Percentiles rank a stretch among this genome's conserved stretches.
phyloP scores from a whole-genome alignment of 129 eudicot species.

The Flaveria linearis region DNA sequence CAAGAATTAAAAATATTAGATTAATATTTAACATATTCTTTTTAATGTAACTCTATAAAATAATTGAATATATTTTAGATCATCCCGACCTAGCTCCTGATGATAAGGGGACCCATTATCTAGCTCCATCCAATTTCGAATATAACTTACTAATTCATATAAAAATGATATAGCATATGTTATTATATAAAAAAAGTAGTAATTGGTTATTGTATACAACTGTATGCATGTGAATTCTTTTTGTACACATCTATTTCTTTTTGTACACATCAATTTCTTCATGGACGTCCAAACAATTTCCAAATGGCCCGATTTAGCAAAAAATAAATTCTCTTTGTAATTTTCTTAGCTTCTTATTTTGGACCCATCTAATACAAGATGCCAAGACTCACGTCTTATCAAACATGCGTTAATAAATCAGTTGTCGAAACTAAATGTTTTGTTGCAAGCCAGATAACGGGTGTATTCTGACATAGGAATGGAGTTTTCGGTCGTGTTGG shows the following conservation, averaged over 20 bases:
- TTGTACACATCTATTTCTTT: constrained; percentile 4
- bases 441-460: no score
- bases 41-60: no score
- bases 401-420: neutral
- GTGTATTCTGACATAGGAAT: no score
- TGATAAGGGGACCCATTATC: no score
- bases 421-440: neutral
- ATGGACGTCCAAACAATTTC: neutral
- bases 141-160: neutral
- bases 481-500: no score
- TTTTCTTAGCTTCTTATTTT: neutral
- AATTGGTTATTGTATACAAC: neutral
- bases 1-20: no score
- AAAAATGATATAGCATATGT: neutral
- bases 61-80: no score
- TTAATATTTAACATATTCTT: no score
- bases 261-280: neutral
- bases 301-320: neutral
- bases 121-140: neutral
- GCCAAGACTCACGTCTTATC: neutral
- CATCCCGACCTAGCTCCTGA: no score
- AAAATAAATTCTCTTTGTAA: neutral
- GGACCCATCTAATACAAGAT: neutral
- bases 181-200: neutral
- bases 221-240: constrained; percentile 10